These are phyloP conservation scores for Avena atlantica DNA, from an alignment of 176 grass and related monocot species.

Conservation along the genomic window DNA sequence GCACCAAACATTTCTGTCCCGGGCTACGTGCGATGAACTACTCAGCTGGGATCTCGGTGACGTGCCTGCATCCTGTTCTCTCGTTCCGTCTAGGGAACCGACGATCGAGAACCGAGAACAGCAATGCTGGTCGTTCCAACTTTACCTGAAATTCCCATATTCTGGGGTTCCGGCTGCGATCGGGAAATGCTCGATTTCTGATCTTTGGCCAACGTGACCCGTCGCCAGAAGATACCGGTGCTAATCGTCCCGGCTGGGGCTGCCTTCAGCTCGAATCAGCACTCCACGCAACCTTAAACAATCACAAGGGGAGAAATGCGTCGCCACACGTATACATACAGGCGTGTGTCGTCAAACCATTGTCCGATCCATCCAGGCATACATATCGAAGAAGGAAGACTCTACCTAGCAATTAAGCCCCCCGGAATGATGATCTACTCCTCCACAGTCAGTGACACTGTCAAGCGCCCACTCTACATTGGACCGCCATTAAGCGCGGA, in stretches of 20 bases:
- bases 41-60: not conserved
- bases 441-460: not conserved
- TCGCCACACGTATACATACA: conserved; percentile 16
- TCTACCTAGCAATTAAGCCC: conserved; percentile 43
- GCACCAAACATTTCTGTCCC: conserved; percentile 24
- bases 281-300: conserved; percentile 52
- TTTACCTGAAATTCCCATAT: not conserved
- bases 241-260: not conserved
- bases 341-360: conserved; percentile 15
- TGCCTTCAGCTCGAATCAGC: not conserved
- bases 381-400: conserved; percentile 27
- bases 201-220: conserved; percentile 4
- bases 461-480: not conserved
- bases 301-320: not conserved
- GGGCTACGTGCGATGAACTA: not conserved
- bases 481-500: not conserved
- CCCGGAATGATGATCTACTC: not conserved
- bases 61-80: not conserved
- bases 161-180: not conserved
- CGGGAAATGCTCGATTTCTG: not conserved
- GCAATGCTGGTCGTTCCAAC: not conserved
- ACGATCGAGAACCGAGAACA: not conserved
- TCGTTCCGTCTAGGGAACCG: not conserved
- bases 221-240: not conserved
- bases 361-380: conserved; percentile 42